Conservation (phyloP, 75 land plant genomes). For the Cupressus sempervirens region DNA sequence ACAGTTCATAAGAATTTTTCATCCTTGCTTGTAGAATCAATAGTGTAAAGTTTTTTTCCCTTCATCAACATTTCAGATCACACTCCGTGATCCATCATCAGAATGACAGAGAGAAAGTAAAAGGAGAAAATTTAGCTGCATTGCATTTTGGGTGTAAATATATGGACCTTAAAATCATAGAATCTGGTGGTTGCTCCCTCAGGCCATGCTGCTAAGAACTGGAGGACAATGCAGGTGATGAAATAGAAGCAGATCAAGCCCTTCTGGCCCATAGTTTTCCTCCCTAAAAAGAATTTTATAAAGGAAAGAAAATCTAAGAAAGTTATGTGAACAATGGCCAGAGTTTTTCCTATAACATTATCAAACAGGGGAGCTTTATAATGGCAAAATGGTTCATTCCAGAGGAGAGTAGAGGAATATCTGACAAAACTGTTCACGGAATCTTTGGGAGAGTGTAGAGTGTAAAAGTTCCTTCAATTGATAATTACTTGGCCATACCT, state of each 20-base stretch:
- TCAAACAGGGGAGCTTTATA: neutral
- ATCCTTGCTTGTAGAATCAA: too few relatives aligned
- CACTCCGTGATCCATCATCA: too few relatives aligned
- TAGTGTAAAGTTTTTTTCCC: too few relatives aligned
- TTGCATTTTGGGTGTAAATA: neutral
- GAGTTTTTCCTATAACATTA: neutral
- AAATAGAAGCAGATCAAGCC: neutral
- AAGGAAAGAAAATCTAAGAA: neutral
- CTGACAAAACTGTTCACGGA: neutral
- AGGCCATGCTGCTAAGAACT: neutral
- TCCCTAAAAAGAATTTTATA: neutral
- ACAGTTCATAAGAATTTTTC: too few relatives aligned
- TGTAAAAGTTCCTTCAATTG: too few relatives aligned
- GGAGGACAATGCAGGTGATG: neutral
- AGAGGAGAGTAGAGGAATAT: neutral
- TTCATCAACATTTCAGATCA: too few relatives aligned
- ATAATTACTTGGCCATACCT: too few relatives aligned
- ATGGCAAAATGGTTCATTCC: neutral
- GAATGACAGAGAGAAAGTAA: too few relatives aligned
- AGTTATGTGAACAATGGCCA: neutral
- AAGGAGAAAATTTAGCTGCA: too few relatives aligned
- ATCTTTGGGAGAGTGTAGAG: neutral
- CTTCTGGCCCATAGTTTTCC: neutral
- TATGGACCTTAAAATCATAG: constrained; percentile 6
- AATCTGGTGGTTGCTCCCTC: constrained; percentile 7